A percentile compares a stretch with the other conserved stretches of the same genome.
Evolutionary conservation across 345 rosid species (phyloP).

Genomic region (Garcia nutans): DNA sequence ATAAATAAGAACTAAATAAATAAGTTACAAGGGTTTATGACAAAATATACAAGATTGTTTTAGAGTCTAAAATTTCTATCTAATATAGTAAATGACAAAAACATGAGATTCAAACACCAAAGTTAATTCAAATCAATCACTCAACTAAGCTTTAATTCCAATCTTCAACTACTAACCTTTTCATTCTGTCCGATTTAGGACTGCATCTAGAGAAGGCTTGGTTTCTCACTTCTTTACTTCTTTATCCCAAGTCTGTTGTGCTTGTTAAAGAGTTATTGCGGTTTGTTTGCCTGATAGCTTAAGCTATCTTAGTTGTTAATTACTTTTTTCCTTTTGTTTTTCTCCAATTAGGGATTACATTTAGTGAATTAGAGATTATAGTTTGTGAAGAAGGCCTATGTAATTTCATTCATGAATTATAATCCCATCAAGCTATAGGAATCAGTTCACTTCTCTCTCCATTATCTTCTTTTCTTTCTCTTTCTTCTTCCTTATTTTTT

Average conservation of each 20-base stretch:
- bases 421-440: no score
- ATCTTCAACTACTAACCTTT: no score
- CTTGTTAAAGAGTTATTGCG: background rate
- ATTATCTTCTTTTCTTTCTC: background rate
- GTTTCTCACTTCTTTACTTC: background rate
- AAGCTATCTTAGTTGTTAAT: background rate
- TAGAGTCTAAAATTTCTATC: background rate
- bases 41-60: background rate
- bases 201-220: background rate
- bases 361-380: background rate
- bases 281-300: background rate
- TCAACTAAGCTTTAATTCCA: no score
- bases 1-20: no score
- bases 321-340: no score
- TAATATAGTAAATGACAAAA: background rate
- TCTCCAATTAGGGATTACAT: no score
- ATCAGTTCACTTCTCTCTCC: background rate
- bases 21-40: no score
- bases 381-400: background rate
- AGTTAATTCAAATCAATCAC: background rate
- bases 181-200: background rate
- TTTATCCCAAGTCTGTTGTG: background rate
- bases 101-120: background rate
- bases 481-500: background rate
- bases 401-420: no score